Evolutionary conservation across 495 filamentous ascomycete genomes (phyloP), one percentile per base, ranked within the genome.

Genomic region (Pyrenula aspistea): DNA sequence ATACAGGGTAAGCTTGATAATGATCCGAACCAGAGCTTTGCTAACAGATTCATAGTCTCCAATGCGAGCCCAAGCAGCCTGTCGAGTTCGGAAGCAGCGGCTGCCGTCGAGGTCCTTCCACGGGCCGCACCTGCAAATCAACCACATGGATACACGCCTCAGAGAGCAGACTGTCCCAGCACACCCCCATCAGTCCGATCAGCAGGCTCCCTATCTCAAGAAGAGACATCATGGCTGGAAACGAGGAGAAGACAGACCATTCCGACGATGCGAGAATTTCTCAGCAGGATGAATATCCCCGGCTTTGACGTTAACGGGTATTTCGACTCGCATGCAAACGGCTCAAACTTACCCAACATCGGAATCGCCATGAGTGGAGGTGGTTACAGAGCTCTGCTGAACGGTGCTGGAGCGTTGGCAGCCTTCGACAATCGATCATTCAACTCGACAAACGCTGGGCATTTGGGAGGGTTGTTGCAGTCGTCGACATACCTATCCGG

Each of bases 371-470:
- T 77, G 1, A 84, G 81, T 0, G 83, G 83, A 48, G 83, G 83
- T 57, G 92, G 92, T 8, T 96, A 94, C 66, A 77, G 93, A 57
- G 92, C 92, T 1, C 69, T 95, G 67, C 72, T 93, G 76, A 95
- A 87, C 62, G 92, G 91, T 19, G 92, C 85, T n/a, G 92, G 92
- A 49, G 87, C 85, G 24, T 60, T 96, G 23, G 84, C 87, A 57
- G 93, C 92, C 0, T 91, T 91, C 50, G 92, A 97, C 63, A 80
- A 71, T 60, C 80, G 92, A 10, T 89, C 87, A 0, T 65, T 71
- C 0, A 86, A 85, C 54, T 71, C 86, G 1, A 89, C 84, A 0
- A 68, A 66, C 2, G 59, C 67, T 1, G 91, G 91, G 1, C 84
- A 88, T 50, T 73, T 97, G 49, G 91, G 93, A 56, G 91, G 91